Conservation (phyloP, 768 basidiomycete genomes). For the Suillus brevipes region DNA sequence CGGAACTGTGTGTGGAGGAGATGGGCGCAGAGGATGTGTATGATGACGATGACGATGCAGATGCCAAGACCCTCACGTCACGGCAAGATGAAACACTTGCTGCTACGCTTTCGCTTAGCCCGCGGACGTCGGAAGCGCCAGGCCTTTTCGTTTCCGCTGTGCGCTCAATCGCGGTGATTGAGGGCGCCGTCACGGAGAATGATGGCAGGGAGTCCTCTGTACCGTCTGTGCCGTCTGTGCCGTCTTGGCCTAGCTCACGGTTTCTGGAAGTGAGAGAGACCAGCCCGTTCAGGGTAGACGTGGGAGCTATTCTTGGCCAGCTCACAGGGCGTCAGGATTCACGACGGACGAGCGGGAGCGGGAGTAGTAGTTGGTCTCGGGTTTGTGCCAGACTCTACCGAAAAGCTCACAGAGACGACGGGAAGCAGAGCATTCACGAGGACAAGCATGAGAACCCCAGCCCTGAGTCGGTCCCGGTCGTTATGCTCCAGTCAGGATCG, state of each 20-base stretch:
- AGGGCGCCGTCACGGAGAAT: slow-evolving; percentile 8
- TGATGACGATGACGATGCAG: slow-evolving; percentile 28
- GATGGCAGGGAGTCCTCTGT: slow-evolving; percentile 5
- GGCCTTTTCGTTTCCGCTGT: slow-evolving; percentile 4
- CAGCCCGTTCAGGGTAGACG: slow-evolving; percentile 51
- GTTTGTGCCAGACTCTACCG: slow-evolving; percentile 32
- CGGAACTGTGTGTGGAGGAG: slow-evolving; percentile 18
- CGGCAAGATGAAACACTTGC: slow-evolving; percentile 37
- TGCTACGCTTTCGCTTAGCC: slow-evolving; percentile 46
- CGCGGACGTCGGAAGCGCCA: slow-evolving; percentile 40
- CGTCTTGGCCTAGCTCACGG: slow-evolving; percentile 15
- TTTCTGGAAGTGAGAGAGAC: slow-evolving; percentile 39
- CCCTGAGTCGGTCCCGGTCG: slow-evolving; percentile 32
- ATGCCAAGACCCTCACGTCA: slow-evolving; percentile 32
- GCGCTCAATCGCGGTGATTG: slow-evolving; percentile 9
- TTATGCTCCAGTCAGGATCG: slow-evolving; percentile 26
- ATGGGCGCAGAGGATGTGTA: slow-evolving; percentile 20
- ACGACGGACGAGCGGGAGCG: slow-evolving; percentile 24
- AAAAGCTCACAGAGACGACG: slow-evolving; percentile 31
- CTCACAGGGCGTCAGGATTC: slow-evolving; percentile 21
- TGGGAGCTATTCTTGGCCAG: slow-evolving; percentile 30
- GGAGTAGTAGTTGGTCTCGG: slow-evolving; percentile 32
- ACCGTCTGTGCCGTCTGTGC: background rate
- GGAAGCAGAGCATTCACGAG: slow-evolving; percentile 17
- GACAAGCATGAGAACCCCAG: slow-evolving; percentile 22